phyloP scores from a whole-genome alignment of 2,329 filamentous ascomycete species.

The Calonectria pseudoturangicola region DNA sequence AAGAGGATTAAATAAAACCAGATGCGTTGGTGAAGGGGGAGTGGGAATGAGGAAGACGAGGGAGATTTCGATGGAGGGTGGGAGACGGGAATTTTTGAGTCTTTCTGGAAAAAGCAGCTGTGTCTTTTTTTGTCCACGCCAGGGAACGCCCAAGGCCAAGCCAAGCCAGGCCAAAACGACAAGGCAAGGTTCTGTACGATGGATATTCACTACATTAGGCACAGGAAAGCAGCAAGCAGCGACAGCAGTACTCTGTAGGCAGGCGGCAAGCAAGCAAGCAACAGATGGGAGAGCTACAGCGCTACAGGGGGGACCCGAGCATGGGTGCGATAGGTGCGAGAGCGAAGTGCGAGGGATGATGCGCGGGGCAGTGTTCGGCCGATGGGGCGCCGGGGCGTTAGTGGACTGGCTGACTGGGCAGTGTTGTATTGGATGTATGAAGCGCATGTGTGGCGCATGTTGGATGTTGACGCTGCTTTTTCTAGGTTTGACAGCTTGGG shows the following conservation, averaged over 20 bases:
- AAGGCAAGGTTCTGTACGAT: constrained; percentile 22
- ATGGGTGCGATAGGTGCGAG: constrained; percentile 1
- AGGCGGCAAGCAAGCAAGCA: constrained; percentile 6
- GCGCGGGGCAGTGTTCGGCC: constrained; percentile 36
- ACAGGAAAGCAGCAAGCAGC: neutral
- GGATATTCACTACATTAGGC: constrained; percentile 22
- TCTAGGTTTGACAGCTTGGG: constrained; percentile 12
- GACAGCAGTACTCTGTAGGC: neutral
- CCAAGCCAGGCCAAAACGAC: constrained; percentile 15
- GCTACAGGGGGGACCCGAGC: constrained; percentile 23
- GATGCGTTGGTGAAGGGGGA: constrained; percentile 1
- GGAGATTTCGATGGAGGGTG: constrained; percentile 24
- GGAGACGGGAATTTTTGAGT: constrained; percentile 32
- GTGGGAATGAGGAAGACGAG: constrained; percentile 13
- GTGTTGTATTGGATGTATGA: constrained; percentile 24
- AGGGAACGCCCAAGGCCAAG: constrained; percentile 19
- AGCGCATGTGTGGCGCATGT: constrained; percentile 27
- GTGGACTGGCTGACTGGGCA: constrained; percentile 23
- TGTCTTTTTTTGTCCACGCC: constrained; percentile 18
- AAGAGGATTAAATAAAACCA: constrained; percentile 30
- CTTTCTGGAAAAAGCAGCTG: constrained; percentile 26
- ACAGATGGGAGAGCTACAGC: constrained; percentile 16
- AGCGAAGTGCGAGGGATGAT: constrained; percentile 1
- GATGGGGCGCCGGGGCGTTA: constrained; percentile 17
- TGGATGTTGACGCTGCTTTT: constrained; percentile 14